Conservation (phyloP, 352 stramenopile genomes). For the Plasmopara viticola region DNA sequence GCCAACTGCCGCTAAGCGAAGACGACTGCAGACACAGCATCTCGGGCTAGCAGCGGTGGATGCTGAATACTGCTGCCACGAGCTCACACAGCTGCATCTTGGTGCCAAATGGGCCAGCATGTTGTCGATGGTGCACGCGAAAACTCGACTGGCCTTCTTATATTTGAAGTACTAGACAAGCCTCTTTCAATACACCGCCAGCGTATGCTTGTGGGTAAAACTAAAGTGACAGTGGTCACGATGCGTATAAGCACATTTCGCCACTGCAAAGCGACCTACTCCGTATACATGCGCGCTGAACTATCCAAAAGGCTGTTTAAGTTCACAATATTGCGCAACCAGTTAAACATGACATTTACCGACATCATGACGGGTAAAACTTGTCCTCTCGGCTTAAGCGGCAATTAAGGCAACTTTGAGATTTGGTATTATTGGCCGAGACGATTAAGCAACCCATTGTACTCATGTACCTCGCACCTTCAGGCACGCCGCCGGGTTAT, state of each 20-base stretch:
- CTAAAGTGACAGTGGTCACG: constrained; percentile 24
- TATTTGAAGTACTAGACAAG: constrained; percentile 27
- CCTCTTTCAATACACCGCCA: constrained; percentile 30
- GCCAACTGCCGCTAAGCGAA: constrained; percentile 12
- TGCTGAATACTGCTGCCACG: constrained; percentile 30
- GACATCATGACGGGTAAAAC: constrained; percentile 31
- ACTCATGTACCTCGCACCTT: constrained; percentile 22
- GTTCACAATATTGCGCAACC: constrained; percentile 18
- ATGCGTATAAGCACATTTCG: constrained; percentile 29
- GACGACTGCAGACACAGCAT: constrained; percentile 24
- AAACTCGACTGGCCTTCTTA: constrained; percentile 27
- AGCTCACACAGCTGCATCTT: constrained; percentile 27
- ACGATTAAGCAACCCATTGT: constrained; percentile 20
- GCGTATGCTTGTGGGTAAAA: constrained; percentile 24
- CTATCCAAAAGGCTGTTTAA: constrained; percentile 24
- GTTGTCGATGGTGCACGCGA: constrained; percentile 21
- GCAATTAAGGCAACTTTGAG: constrained; percentile 24
- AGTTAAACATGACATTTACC: constrained; percentile 27
- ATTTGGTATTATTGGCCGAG: constrained; percentile 22
- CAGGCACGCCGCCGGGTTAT: constrained; percentile 20
- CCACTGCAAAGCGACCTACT: constrained; percentile 25
- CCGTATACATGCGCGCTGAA: constrained; percentile 14
- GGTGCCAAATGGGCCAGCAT: constrained; percentile 18
- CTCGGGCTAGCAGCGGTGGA: constrained; percentile 27
- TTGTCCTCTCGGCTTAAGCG: constrained; percentile 23